Percentiles rank a stretch among this genome's conserved stretches.
Conservation (phyloP, 2,329 filamentous ascomycete species). For the Colletotrichum paranaense region DNA sequence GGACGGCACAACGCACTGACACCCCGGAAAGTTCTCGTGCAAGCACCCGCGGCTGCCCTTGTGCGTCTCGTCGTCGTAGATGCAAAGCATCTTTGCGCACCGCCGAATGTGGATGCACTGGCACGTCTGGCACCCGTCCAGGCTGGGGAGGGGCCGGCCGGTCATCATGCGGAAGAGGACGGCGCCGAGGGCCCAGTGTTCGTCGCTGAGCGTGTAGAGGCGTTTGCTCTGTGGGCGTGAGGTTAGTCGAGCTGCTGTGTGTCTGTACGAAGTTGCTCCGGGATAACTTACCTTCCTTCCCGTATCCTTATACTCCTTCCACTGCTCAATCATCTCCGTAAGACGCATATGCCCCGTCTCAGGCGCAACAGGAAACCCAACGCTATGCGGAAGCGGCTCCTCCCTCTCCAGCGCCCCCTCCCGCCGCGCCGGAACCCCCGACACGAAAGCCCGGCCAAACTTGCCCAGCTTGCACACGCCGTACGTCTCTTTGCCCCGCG, state of each 20-base stretch:
- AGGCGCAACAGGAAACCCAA: constrained; percentile 26
- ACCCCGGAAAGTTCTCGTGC: constrained; percentile 35
- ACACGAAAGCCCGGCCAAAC: constrained; percentile 53
- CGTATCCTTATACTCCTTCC: constrained; percentile 19
- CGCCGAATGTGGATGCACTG: constrained; percentile 42
- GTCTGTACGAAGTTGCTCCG: too few relatives aligned
- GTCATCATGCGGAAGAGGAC: constrained; percentile 57
- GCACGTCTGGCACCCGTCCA: constrained; percentile 42
- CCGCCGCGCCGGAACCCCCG: constrained; percentile 45
- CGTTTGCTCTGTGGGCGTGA: constrained; percentile 40
- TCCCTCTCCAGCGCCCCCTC: constrained; percentile 15
- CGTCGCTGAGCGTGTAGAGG: constrained; percentile 49
- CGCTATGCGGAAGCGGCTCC: constrained; percentile 4
- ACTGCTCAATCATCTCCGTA: constrained; percentile 27
- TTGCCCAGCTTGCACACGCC: constrained; percentile 66
- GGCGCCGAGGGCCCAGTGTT: constrained; percentile 51
- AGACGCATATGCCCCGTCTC: constrained; percentile 15
- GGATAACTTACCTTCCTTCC: constrained; percentile 14
- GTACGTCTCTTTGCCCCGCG: constrained; percentile 60
- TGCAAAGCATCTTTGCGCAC: constrained; percentile 24
- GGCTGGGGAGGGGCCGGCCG: constrained; percentile 40
- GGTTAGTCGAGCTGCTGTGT: background rate
- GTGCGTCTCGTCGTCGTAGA: background rate
- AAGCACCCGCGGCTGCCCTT: constrained; percentile 30
- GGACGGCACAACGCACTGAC: constrained; percentile 29